A percentile compares a stretch with the other conserved stretches of the same genome.
These are phyloP conservation scores for Spinacia oleracea DNA, from an alignment of 179 eudicot genomes.

Conservation along the genomic window DNA sequence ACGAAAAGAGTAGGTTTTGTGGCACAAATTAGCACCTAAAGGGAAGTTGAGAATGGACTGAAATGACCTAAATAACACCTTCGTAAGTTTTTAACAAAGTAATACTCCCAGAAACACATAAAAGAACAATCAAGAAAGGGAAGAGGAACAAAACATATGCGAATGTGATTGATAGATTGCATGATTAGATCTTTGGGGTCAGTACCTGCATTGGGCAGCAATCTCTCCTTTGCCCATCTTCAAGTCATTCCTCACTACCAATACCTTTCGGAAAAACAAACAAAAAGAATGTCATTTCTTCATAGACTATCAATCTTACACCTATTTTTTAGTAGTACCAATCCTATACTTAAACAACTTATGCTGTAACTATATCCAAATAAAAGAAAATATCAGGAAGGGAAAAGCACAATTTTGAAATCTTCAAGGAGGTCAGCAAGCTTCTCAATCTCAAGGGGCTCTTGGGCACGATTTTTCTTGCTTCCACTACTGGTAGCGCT, in stretches of 20 bases:
- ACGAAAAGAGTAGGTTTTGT: neutral
- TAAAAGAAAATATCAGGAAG: neutral
- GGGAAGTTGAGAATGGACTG: neutral
- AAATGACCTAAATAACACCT: neutral
- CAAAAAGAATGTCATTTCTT: neutral
- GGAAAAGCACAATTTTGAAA: constrained; percentile 72
- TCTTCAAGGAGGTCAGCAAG: constrained; percentile 90
- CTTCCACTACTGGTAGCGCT: constrained; percentile 32
- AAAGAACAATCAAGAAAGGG: neutral
- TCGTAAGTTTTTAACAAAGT: neutral
- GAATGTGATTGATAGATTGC: neutral
- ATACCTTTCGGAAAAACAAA: constrained; percentile 52
- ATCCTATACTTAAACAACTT: neutral
- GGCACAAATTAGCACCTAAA: neutral
- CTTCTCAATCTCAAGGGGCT: constrained; percentile 76
- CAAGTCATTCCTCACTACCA: constrained; percentile 97
- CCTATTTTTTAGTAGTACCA: no score
- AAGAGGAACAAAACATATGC: neutral
- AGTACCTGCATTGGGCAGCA: constrained; percentile 99
- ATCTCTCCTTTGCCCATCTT: constrained; percentile 99
- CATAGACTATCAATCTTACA: neutral
- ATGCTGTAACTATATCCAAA: constrained; percentile 9
- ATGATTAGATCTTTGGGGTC: neutral
- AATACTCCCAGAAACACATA: neutral
- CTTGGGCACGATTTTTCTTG: constrained; percentile 49